Evolutionary conservation across 2,329 filamentous ascomycete species (phyloP).

Genomic region (Zymoseptoria crescenta): DNA sequence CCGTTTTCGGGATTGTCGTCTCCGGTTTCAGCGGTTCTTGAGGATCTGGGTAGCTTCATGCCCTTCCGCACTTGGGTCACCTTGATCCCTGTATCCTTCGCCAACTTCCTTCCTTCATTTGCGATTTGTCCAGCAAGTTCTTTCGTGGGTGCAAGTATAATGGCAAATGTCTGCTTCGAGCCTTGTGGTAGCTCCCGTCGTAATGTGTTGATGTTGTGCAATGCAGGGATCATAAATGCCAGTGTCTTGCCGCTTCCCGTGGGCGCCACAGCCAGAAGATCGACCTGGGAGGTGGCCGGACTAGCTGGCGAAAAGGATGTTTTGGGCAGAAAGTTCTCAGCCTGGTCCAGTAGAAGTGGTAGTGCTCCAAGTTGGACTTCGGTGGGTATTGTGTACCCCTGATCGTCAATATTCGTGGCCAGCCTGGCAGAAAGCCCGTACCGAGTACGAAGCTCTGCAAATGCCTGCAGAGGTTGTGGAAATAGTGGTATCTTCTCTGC

Average conservation of each 20-base stretch:
- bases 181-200: slow-evolving; percentile 17
- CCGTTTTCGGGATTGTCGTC: slow-evolving; percentile 27
- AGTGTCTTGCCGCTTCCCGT: slow-evolving; percentile 96
- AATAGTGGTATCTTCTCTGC: slow-evolving; percentile 54
- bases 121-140: slow-evolving; percentile 45
- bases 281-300: slow-evolving; percentile 38
- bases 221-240: slow-evolving; percentile 79
- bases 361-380: slow-evolving; percentile 87
- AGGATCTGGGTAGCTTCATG: slow-evolving; percentile 52
- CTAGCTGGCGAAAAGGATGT: slow-evolving; percentile 9
- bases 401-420: slow-evolving; percentile 68
- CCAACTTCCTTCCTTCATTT: slow-evolving; percentile 74
- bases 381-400: slow-evolving; percentile 81
- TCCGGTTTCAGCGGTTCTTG: slow-evolving; percentile 36
- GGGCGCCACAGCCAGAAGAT: slow-evolving; percentile 83
- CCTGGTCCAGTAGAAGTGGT: slow-evolving; percentile 61
- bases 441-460: slow-evolving; percentile 60
- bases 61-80: slow-evolving; percentile 79
- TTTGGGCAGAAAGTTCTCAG: slow-evolving; percentile 41
- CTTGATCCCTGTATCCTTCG: slow-evolving; percentile 66
- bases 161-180: slow-evolving; percentile 27
- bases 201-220: slow-evolving; percentile 58
- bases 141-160: slow-evolving; percentile 44
- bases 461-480: slow-evolving; percentile 71
- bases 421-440: slow-evolving; percentile 70